Evolutionary conservation across 495 filamentous ascomycete species (phyloP).

Genomic region (Penicillium pancosmium): DNA sequence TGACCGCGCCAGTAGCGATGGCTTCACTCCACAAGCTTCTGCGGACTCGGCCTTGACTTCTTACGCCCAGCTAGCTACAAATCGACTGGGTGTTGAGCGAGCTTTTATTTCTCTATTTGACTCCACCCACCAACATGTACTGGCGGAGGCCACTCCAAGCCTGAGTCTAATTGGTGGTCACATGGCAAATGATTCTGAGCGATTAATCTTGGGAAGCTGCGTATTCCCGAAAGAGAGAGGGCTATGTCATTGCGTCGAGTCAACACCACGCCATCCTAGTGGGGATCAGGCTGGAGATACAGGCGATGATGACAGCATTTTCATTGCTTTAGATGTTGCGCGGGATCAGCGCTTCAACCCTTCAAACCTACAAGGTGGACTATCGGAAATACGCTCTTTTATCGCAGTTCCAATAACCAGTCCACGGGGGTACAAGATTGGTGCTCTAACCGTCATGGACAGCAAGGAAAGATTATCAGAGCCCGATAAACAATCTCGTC

Average conservation of each 20-base stretch:
- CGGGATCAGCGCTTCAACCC: slow-evolving; percentile 14
- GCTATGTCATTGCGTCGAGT: slow-evolving; percentile 47
- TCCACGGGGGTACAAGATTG: slow-evolving; percentile 59
- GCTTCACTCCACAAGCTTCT: neutral
- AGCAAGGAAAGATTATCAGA: slow-evolving; percentile 33
- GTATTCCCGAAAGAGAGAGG: slow-evolving; percentile 44
- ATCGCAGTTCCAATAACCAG: slow-evolving; percentile 62
- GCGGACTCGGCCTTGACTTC: slow-evolving; percentile 57
- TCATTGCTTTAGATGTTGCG: slow-evolving; percentile 32
- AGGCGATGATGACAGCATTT: slow-evolving; percentile 11
- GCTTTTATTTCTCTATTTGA: slow-evolving; percentile 61
- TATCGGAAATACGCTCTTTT: slow-evolving; percentile 56
- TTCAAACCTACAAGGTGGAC: slow-evolving; percentile 29
- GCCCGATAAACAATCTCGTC: slow-evolving; percentile 16
- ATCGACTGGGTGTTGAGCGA: slow-evolving; percentile 54
- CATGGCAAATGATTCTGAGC: slow-evolving; percentile 29
- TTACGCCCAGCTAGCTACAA: slow-evolving; percentile 61
- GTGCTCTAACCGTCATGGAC: slow-evolving; percentile 62
- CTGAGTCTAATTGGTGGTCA: slow-evolving; percentile 41
- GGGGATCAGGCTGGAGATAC: slow-evolving; percentile 17
- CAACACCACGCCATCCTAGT: neutral
- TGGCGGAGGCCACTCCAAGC: slow-evolving; percentile 59
- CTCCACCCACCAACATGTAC: slow-evolving; percentile 54
- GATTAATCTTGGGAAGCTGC: slow-evolving; percentile 43
- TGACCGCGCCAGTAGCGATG: neutral